Evolutionary conservation across 768 basidiomycete genomes (phyloP).

Genomic region (Kwoniella sp.): DNA sequence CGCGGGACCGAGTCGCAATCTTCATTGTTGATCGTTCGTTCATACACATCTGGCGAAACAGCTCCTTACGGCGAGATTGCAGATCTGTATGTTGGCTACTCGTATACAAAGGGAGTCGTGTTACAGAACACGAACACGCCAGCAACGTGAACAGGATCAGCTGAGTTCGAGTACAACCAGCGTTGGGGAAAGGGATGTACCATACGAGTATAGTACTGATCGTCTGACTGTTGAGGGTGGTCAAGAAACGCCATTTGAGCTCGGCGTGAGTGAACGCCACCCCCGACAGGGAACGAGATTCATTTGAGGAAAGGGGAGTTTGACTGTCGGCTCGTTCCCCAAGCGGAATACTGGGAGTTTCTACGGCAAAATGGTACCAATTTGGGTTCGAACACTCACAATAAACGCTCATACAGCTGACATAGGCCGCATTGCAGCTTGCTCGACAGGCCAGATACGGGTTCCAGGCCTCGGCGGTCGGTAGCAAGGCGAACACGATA

Average conservation of each 20-base stretch:
- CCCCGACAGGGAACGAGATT: too few relatives aligned
- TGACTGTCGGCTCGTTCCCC: too few relatives aligned
- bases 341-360: too few relatives aligned
- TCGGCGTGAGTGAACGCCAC: too few relatives aligned
- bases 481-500: slow-evolving; percentile 11
- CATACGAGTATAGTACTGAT: too few relatives aligned
- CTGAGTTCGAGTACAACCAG: neutral
- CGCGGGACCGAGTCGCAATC: too few relatives aligned
- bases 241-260: neutral
- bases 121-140: neutral
- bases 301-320: too few relatives aligned
- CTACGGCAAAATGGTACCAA: neutral
- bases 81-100: slow-evolving; percentile 40
- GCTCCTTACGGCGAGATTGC: slow-evolving; percentile 32
- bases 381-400: slow-evolving; percentile 27
- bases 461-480: slow-evolving; percentile 23
- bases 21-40: too few relatives aligned
- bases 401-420: slow-evolving; percentile 50
- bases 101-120: neutral
- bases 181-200: slow-evolving; percentile 5
- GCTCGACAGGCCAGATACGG: slow-evolving; percentile 31
- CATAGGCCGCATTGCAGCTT: slow-evolving; percentile 37
- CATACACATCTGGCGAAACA: slow-evolving; percentile 39
- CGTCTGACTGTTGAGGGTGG: slow-evolving; percentile 5
- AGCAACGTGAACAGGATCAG: neutral